Evolutionary conservation across 2,329 filamentous ascomycete genomes (phyloP).

Genomic region (Fusarium pseudoanthophilum): DNA sequence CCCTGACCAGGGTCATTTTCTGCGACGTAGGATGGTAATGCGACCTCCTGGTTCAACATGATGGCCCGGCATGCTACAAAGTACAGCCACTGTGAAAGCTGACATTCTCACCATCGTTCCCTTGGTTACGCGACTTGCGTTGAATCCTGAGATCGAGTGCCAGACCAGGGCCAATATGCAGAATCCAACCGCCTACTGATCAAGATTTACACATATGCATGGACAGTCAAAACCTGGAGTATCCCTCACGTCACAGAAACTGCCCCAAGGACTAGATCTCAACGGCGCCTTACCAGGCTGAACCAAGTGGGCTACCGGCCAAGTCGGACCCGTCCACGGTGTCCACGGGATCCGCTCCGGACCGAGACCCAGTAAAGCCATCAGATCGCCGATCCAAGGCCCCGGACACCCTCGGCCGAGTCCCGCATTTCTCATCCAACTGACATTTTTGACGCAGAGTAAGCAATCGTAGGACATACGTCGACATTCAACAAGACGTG

Average conservation of each 20-base stretch:
- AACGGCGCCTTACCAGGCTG: background rate
- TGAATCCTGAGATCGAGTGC: background rate
- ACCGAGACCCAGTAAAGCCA: background rate
- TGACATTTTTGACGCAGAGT: background rate
- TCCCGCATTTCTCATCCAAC: background rate
- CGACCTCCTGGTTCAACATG: background rate
- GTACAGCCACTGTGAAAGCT: too few species aligned
- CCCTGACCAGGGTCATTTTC: background rate
- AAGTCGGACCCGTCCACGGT: background rate
- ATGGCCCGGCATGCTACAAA: background rate
- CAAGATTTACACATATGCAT: background rate
- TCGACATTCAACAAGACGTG: background rate
- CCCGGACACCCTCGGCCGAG: background rate
- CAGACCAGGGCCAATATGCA: background rate
- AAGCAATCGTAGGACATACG: conserved; percentile 5
- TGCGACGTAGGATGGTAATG: background rate
- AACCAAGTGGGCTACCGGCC: background rate
- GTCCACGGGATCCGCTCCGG: conserved; percentile 4
- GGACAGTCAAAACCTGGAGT: background rate
- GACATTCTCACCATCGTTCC: background rate
- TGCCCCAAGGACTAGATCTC: background rate
- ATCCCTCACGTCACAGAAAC: background rate
- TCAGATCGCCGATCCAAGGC: conserved; percentile 11
- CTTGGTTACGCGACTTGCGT: background rate
- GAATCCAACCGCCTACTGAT: too few species aligned